Base-by-base conservation (phyloP, 2,329 filamentous ascomycete species). In the Aspergillus chevalieri region DNA sequence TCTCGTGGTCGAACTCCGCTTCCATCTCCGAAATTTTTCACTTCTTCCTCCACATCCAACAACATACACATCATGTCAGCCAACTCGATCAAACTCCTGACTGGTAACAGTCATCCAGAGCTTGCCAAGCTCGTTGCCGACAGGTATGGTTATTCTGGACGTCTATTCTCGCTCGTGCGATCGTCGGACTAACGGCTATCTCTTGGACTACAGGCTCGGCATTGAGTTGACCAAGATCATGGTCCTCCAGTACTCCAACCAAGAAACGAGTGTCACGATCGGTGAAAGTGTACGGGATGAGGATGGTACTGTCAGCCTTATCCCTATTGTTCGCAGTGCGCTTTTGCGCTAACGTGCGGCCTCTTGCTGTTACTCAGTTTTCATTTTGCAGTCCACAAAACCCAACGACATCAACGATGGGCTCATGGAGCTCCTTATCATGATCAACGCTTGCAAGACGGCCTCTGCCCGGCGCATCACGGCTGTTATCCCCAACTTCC, bases 361-460 rank as follows among this genome's bases (percentile, higher is more conserved):
- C 55, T 54, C 21, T 46, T 28, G 52, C 55, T 54, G 24, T 46
- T 28, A 51, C 46, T 41, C 61, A 83, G 91, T 96, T 66, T 97
- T 96, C 76, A 95, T 97, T 63, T 79, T 97, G 52, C 92, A 97
- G 74, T 95, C 92, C 21, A 95, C 93, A 44, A 86, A 88, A 38
- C 92, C 92, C 2, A 91, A 92, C 68, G 91, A 96, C 67, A 94
- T 97, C 75, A 98, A 98, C 73, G 92, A 97, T 69, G 90, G 90
- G 45, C 81, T 98, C 52, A 97, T 98, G 92, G 92, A 98, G 74
- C 82, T 97, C 34, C 81, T 97, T 58, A 96, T 97, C 74, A 95
- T 96, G 85, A 94, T 96, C 72, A 94, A 95, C 67, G 92, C 92
- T 56, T 96, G 92, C 78, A 86, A 88, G 69, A 88, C 85, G 21